Evolutionary conservation across 2,329 filamentous ascomycete genomes (phyloP).

Genomic region (Alternaria longipes): DNA sequence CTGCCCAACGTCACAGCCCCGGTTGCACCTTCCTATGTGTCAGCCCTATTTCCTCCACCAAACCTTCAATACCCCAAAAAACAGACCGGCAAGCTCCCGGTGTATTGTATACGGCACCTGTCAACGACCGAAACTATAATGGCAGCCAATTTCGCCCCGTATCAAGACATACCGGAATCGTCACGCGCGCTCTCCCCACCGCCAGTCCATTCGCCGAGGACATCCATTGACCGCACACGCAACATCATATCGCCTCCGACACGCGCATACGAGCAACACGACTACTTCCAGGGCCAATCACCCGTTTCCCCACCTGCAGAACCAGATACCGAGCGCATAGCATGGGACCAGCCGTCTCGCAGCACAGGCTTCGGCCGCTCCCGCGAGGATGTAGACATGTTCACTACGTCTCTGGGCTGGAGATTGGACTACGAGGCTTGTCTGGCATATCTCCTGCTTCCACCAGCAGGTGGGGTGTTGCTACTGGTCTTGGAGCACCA

Average conservation of each 20-base stretch:
- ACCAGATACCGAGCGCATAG: conserved; percentile 38
- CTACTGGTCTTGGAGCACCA: conserved; percentile 88
- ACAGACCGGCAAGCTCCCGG: not conserved
- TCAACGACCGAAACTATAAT: conserved; percentile 17
- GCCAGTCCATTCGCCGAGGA: conserved; percentile 51
- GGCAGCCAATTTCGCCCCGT: conserved; percentile 81
- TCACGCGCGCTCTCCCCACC: conserved; percentile 81
- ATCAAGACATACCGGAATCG: conserved; percentile 91
- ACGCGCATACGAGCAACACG: conserved; percentile 51
- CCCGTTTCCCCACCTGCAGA: conserved; percentile 5
- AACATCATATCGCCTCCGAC: conserved; percentile 46
- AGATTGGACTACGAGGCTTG: conserved; percentile 90
- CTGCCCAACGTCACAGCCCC: conserved; percentile 27
- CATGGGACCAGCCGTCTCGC: conserved; percentile 35
- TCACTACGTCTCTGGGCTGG: conserved; percentile 88
- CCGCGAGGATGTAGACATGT: conserved; percentile 75
- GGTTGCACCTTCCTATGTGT: conserved; percentile 21
- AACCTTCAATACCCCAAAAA: not conserved
- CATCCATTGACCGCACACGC: conserved; percentile 48
- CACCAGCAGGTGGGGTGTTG: conserved; percentile 85
- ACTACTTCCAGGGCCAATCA: conserved; percentile 44
- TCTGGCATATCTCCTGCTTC: conserved; percentile 84
- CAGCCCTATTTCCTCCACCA: conserved; percentile 20
- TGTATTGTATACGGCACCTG: not conserved
- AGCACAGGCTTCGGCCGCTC: conserved; percentile 35